Evolutionary conservation across 306 rosid genomes (phyloP).

Genomic region (Rosa persica): DNA sequence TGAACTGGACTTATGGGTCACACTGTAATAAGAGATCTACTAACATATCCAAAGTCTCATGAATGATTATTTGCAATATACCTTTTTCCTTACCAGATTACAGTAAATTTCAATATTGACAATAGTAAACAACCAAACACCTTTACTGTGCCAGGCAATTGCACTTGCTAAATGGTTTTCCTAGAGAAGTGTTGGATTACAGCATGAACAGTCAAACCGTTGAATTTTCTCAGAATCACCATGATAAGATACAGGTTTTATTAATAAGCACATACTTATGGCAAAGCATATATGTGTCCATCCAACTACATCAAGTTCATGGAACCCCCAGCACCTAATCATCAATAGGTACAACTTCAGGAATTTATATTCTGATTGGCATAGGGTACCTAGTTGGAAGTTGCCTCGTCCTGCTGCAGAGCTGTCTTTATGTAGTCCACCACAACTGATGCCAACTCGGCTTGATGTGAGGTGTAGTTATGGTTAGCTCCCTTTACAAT

Average conservation of each 20-base stretch:
- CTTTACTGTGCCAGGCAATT: too few relatives aligned
- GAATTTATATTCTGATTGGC: slow-evolving; percentile 8
- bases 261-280: background rate
- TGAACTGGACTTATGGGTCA: too few relatives aligned
- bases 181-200: too few relatives aligned
- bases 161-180: too few relatives aligned
- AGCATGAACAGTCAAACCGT: too few relatives aligned
- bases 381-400: slow-evolving; percentile 31
- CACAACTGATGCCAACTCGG: slow-evolving; percentile 48
- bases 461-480: slow-evolving; percentile 47
- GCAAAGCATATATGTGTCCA: background rate
- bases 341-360: background rate
- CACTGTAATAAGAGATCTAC: too few relatives aligned
- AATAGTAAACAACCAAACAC: too few relatives aligned
- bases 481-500: slow-evolving; percentile 68
- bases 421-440: slow-evolving; percentile 45
- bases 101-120: too few relatives aligned
- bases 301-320: background rate
- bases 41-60: too few relatives aligned
- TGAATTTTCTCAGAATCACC: background rate
- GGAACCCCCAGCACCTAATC: too few relatives aligned
- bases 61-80: too few relatives aligned
- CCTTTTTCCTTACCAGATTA: too few relatives aligned
- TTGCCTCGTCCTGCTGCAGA: slow-evolving; percentile 34
- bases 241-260: background rate